Conservation (phyloP, 139 green algal genomes). For the Bryopsis sp. region DNA sequence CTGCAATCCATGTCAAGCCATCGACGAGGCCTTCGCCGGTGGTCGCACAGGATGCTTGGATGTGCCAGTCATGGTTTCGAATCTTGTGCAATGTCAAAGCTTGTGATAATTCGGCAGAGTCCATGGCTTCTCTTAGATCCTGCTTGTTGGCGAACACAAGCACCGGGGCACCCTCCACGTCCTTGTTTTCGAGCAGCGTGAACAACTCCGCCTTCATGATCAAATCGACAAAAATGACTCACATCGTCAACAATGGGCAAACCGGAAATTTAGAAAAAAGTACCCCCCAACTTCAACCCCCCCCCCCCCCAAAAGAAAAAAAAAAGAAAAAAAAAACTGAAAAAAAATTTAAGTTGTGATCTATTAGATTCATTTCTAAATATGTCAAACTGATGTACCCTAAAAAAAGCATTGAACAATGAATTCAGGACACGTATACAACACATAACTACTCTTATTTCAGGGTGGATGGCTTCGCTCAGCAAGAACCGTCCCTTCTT, state of each 20-base stretch:
- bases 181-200: conserved; percentile 59
- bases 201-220: conserved; percentile 63
- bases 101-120: conserved; percentile 50
- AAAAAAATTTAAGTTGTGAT: too few species aligned
- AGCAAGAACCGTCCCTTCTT: too few species aligned
- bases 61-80: conserved; percentile 53
- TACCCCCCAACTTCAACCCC: too few species aligned
- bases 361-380: too few species aligned
- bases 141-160: conserved; percentile 90
- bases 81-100: conserved; percentile 45
- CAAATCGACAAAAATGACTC: not conserved
- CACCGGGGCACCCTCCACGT: conserved; percentile 47
- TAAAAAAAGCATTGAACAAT: too few species aligned
- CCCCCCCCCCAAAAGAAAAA: too few species aligned
- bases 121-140: conserved; percentile 59
- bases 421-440: too few species aligned
- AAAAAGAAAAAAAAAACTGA: too few species aligned
- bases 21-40: conserved; percentile 55
- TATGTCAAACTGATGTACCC: too few species aligned
- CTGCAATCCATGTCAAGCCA: conserved; percentile 58
- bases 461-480: too few species aligned
- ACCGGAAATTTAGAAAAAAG: not conserved
- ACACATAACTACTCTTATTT: too few species aligned
- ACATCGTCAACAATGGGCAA: not conserved
- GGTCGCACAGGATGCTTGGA: conserved; percentile 53